phyloP scores from a whole-genome alignment of 257 asterid genomes.

The Osmanthus fragrans region DNA sequence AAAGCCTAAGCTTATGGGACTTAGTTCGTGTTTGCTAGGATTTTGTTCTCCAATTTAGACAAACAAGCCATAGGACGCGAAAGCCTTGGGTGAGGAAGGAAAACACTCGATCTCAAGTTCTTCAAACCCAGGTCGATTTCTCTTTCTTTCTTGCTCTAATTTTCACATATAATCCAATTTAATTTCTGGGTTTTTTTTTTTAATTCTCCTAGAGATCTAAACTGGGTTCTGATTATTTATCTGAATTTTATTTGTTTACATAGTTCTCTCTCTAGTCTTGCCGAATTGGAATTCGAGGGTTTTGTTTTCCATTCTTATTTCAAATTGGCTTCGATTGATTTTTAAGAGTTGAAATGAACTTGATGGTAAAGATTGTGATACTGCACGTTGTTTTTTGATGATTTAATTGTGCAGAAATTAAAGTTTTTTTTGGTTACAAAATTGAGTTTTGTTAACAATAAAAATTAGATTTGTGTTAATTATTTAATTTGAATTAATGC shows the following conservation, averaged over 20 bases:
- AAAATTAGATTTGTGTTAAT: slow-evolving; percentile 16
- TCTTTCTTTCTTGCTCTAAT: slow-evolving; percentile 10
- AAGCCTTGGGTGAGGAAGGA: slow-evolving; percentile 3
- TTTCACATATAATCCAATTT: slow-evolving; percentile 27
- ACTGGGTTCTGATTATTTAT: slow-evolving; percentile 37
- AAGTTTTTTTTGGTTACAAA: slow-evolving; percentile 22
- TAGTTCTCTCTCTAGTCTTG: slow-evolving; percentile 5
- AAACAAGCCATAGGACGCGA: slow-evolving; percentile 11
- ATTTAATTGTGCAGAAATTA: slow-evolving; percentile 19
- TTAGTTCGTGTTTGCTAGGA: slow-evolving; percentile 26
- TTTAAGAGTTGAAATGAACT: not conserved
- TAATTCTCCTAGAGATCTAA: slow-evolving; percentile 22
- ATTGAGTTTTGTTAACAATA: slow-evolving; percentile 2
- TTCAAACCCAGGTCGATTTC: slow-evolving; percentile 48
- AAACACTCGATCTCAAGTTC: slow-evolving; percentile 31
- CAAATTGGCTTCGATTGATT: slow-evolving; percentile 7
- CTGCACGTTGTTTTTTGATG: slow-evolving; percentile 6
- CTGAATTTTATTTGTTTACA: not conserved
- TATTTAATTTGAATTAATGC: slow-evolving; percentile 14
- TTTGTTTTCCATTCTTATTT: not conserved
- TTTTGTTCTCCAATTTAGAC: slow-evolving; percentile 17
- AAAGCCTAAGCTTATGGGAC: not conserved
- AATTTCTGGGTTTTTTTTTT: slow-evolving; percentile 8
- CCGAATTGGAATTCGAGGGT: not conserved
- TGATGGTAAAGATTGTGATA: not conserved